Evolutionary conservation across 306 rosid genomes (phyloP).

Genomic region (Prunus salicina): DNA sequence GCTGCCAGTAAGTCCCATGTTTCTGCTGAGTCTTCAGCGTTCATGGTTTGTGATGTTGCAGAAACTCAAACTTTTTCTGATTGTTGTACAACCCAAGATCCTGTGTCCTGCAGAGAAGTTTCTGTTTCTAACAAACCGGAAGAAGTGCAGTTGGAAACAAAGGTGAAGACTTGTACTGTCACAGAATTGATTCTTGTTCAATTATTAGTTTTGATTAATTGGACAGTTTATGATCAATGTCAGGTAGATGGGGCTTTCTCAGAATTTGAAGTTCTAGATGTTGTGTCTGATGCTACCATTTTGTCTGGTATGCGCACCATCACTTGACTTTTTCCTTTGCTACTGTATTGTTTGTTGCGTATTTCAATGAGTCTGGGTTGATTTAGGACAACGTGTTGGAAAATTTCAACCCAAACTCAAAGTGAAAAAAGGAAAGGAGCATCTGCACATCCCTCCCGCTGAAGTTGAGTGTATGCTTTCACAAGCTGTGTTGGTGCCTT

Average conservation of each 20-base stretch:
- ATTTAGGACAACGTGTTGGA: constrained; percentile 28
- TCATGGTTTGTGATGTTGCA: constrained; percentile 29
- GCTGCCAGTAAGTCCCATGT: constrained; percentile 12
- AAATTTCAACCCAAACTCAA: constrained; percentile 41
- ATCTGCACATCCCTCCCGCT: constrained; percentile 17
- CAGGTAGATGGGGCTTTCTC: constrained; percentile 43
- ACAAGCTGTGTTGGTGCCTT: constrained; percentile 22
- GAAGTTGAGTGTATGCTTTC: constrained; percentile 22
- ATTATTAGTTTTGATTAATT: background rate
- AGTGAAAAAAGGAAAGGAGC: constrained; percentile 24
- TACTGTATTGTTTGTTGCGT: background rate
- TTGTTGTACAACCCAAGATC: constrained; percentile 20
- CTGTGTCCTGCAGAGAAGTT: constrained; percentile 13
- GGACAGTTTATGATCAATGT: constrained; percentile 24
- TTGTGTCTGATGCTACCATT: constrained; percentile 13
- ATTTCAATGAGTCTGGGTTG: background rate
- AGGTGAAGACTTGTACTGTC: constrained; percentile 26
- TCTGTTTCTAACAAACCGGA: constrained; percentile 2
- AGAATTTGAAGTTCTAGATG: constrained; percentile 16
- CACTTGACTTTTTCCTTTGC: constrained; percentile 1
- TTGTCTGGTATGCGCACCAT: constrained; percentile 26
- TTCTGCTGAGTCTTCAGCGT: constrained; percentile 11
- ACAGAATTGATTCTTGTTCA: background rate
- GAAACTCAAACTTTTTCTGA: constrained; percentile 30
- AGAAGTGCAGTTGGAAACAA: constrained; percentile 23